These are phyloP conservation scores for Lepidium sativum DNA, from an alignment of 345 rosid genomes.

Conservation along the genomic window DNA sequence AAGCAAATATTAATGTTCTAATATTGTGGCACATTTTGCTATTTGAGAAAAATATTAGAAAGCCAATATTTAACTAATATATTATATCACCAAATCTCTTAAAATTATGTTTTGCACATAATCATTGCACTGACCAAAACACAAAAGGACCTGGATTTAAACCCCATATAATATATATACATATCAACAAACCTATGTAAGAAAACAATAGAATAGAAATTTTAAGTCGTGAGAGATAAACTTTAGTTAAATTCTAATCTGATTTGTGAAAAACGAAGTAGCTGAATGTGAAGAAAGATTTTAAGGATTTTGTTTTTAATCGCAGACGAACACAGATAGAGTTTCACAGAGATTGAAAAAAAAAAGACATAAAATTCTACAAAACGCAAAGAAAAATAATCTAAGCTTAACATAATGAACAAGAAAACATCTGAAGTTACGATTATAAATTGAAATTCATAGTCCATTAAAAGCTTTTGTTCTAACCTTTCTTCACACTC, in stretches of 20 bases:
- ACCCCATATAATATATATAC: not conserved
- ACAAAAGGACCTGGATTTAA: slow-evolving; percentile 11
- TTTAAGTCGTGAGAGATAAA: not conserved
- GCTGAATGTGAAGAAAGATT: slow-evolving; percentile 22
- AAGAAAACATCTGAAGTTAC: slow-evolving; percentile 21
- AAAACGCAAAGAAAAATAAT: slow-evolving; percentile 9
- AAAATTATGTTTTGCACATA: not conserved
- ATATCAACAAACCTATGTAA: not conserved
- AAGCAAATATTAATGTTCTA: not conserved
- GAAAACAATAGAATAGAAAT: not conserved
- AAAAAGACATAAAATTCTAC: slow-evolving; percentile 25
- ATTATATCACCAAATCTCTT: not conserved
- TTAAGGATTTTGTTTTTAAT: slow-evolving; percentile 5
- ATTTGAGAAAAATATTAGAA: not conserved
- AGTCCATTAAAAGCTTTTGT: slow-evolving; percentile 16
- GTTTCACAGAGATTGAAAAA: slow-evolving; percentile 13
- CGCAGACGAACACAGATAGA: slow-evolving; percentile 24
- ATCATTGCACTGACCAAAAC: slow-evolving; percentile 21
- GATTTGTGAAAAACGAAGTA: not conserved
- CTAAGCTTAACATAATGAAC: slow-evolving; percentile 20
- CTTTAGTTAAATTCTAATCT: not conserved
- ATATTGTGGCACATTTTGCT: slow-evolving; percentile 3
- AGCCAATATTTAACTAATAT: slow-evolving; percentile 1
- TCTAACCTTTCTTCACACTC: slow-evolving; percentile 27
- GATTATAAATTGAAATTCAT: slow-evolving; percentile 19